These are phyloP conservation scores for Tolypocladium tundrense DNA, from an alignment of 2,329 filamentous ascomycete species.

Conservation along the genomic window DNA sequence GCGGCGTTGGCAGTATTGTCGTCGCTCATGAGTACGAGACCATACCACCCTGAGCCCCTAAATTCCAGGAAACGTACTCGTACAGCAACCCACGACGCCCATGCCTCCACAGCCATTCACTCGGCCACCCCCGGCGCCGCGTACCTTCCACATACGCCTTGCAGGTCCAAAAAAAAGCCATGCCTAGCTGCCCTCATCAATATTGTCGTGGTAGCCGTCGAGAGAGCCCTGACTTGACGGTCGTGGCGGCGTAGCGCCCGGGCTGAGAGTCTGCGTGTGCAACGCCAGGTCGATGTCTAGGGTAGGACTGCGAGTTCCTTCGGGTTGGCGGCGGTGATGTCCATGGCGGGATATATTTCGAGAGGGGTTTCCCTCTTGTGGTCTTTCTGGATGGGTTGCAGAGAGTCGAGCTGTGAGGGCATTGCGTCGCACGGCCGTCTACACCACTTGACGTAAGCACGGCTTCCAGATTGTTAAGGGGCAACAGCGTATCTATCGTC, in stretches of 20 bases:
- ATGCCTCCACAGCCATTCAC: background rate
- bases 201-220: no score
- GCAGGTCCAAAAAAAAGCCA: no score
- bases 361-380: constrained; percentile 50
- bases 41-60: background rate
- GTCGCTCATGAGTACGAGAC: background rate
- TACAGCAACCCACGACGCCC: no score
- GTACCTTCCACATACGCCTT: no score
- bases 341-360: constrained; percentile 45
- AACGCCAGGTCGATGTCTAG: no score
- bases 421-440: background rate
- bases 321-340: constrained; percentile 38
- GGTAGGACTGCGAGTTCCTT: constrained; percentile 49
- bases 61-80: background rate
- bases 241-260: no score
- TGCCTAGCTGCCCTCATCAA: no score
- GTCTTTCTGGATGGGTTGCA: constrained; percentile 49
- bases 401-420: constrained; percentile 34
- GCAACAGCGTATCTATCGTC: background rate
- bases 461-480: no score
- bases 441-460: no score
- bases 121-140: constrained; percentile 19
- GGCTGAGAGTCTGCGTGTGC: no score
- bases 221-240: no score
- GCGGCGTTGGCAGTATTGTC: background rate